Evolutionary conservation across 495 filamentous ascomycete genomes (phyloP), one percentile per base, ranked within the genome.

Genomic region (Penicillium ochrochloron): DNA sequence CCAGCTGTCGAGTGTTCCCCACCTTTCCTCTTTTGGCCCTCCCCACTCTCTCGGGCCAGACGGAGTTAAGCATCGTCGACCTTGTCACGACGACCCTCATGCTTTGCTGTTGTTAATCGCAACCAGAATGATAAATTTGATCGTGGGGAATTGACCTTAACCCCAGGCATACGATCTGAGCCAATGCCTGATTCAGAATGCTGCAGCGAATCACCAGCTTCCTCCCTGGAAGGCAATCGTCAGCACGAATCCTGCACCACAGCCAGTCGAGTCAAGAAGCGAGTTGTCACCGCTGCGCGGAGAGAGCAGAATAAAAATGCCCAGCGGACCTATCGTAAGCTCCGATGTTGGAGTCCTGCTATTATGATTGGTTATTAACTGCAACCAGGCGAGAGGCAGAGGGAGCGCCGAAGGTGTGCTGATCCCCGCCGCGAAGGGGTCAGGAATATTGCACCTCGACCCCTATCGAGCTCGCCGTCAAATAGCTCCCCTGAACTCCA

Each of bases 241-340:
- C 42, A 23, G n/a, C 42, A 19, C 19, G n/a, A 21, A 23, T 0
- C 42, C 19, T 19, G 10, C 9, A 21, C 2, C n/a, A 21, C 42
- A 46, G n/a, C 42, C 42, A 46, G 9, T 21, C 6, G 19, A 21
- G 42, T 17, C 51, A 53, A 2, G n/a, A 53, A 33, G 14, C 4
- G 51, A 33, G 27, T 53, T 11, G 25, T 53, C 14, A 53, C 51
- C 5, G 12, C 51, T 5, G 51, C 51, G 3, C 6, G 51, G 5
- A 53, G 51, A n/a, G 51, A 53, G 7, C 51, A 53, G 27, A 53
- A 53, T 12, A 53, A 53, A 12, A 2, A 1, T 8, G 51, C 51
- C 12, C 51, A 53, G 27, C 51, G 51, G n/a, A 27, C 51, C 7
- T 53, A 53, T 53, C 51, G 51, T 53, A 33, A 0, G 50, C 17